Evolutionary conservation across 352 stramenopile genomes (phyloP).

Genomic region (Pythium utonaiense): DNA sequence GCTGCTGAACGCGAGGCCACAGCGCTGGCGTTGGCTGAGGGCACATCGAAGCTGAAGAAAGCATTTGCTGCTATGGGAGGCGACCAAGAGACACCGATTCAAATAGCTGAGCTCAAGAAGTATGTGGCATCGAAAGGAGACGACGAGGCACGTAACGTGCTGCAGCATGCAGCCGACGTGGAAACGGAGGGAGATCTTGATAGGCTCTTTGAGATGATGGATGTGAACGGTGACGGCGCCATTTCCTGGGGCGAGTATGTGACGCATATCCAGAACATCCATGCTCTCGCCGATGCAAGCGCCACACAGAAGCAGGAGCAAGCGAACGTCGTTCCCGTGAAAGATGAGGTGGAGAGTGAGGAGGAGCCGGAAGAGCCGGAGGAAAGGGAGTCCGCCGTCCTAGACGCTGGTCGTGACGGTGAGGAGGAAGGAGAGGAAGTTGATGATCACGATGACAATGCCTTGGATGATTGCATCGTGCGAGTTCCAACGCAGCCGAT

Average conservation of each 20-base stretch:
- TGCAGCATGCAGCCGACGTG: slow-evolving; percentile 35
- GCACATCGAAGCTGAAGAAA: slow-evolving; percentile 39
- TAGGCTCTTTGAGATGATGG: slow-evolving; percentile 41
- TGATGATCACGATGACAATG: slow-evolving; percentile 8
- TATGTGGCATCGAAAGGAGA: slow-evolving; percentile 11
- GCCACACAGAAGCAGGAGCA: slow-evolving; percentile 9
- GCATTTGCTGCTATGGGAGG: slow-evolving; percentile 38
- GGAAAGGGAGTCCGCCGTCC: neutral
- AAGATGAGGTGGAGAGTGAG: neutral
- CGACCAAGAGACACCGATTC: slow-evolving; percentile 26
- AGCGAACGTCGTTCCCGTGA: neutral
- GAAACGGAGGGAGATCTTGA: slow-evolving; percentile 41
- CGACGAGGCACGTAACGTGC: slow-evolving; percentile 20
- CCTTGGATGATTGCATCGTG: neutral
- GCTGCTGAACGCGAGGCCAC: slow-evolving; percentile 8
- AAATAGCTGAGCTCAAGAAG: slow-evolving; percentile 30
- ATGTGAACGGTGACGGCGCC: slow-evolving; percentile 43
- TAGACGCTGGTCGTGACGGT: neutral
- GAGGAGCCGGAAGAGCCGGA: slow-evolving; percentile 9
- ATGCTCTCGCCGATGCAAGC: slow-evolving; percentile 34
- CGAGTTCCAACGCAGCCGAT: neutral
- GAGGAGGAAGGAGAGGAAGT: neutral
- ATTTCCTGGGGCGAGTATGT: slow-evolving; percentile 57
- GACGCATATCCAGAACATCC: slow-evolving; percentile 45
- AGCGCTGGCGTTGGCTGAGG: slow-evolving; percentile 34